Evolutionary conservation across 116 monocot species (phyloP), one percentile per base, ranked within the genome.

Genomic region (Papilionanthe hybrid): DNA sequence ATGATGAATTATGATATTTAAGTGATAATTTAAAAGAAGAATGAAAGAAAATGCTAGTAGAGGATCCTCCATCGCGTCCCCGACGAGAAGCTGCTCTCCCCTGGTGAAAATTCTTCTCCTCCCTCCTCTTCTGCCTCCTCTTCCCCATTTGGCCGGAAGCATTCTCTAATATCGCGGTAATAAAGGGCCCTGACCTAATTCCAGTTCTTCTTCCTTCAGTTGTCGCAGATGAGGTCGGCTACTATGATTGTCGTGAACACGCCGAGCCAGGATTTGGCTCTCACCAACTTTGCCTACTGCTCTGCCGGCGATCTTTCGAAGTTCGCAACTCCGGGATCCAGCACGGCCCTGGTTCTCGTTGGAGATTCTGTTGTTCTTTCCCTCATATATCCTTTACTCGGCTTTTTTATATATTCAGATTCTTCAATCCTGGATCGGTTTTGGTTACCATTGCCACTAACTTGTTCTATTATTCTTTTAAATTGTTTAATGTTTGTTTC

Each of bases 221-320:
- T 53, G 13, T 53, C 53, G 53, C 53, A 53, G 13, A 53, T 53
- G 53, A 53, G 53, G 75, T 56, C 72, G 29, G 44, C 75, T 42
- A 9, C 37, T 18, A 90, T 92, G 95, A 80, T 73, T 74, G 95
- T 95, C 67, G 84, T 84, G 28, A 91, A 72, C 86, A 92, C 91
- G 60, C 95, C 95, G 37, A 86, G 29, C 78, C 92, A 95, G 78
- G 96, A 94, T 17, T 88, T 97, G 25, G 94, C 89, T 32, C 88
- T 92, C 71, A 92, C 94, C 81, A 97, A 97, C 84, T 79, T 80
- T 78, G 92, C 88, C 67, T 97, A 90, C 83, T 89, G 92, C 89
- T 89, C 96, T 27, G 12, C 75, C 77, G 57, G 65, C 79, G 96
- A 97, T 69, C 79, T 92, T 78, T 56, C 60, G 20, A 75, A 77